Evolutionary conservation across 768 basidiomycete genomes (phyloP).

Genomic region (Mycena belliarum): DNA sequence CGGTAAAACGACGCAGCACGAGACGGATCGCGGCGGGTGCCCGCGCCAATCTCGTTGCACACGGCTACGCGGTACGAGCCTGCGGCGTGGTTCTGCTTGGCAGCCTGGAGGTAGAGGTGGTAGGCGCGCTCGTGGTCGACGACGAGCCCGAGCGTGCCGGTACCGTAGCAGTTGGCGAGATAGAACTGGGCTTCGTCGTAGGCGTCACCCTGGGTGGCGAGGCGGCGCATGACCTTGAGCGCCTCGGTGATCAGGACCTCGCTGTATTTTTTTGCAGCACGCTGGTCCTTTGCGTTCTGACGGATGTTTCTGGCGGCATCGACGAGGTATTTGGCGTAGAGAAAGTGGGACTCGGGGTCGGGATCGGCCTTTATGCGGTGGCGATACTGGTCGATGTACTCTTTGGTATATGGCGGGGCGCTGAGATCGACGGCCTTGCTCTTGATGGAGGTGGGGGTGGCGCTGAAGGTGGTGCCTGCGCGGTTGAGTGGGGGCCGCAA

Average conservation of each 20-base stretch:
- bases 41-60: conserved; percentile 98
- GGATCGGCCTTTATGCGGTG: conserved; percentile 96
- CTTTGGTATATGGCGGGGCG: conserved; percentile 88
- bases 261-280: conserved; percentile 86
- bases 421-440: conserved; percentile 81
- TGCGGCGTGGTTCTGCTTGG: conserved; percentile 94
- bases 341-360: conserved; percentile 96
- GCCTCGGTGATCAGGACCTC: conserved; percentile 86
- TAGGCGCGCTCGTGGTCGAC: conserved; percentile 99
- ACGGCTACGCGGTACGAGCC: conserved; percentile 97
- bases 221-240: conserved; percentile 86
- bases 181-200: conserved; percentile 99
- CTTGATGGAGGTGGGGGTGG: conserved; percentile 59
- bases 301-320: conserved; percentile 96
- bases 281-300: conserved; percentile 69
- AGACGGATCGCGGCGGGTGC: conserved; percentile 84
- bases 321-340: conserved; percentile 98
- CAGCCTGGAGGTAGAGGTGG: conserved; percentile 94
- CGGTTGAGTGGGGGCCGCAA: conserved; percentile 58
- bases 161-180: conserved; percentile 95
- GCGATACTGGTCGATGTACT: conserved; percentile 97
- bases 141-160: conserved; percentile 91
- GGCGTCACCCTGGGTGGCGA: conserved; percentile 90
- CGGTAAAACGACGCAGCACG: conserved; percentile 95
- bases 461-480: conserved; percentile 57